Evolutionary conservation across 1,284 basidiomycete species (phyloP), one percentile per base, ranked within the genome.

Genomic region (Mycena sp.): DNA sequence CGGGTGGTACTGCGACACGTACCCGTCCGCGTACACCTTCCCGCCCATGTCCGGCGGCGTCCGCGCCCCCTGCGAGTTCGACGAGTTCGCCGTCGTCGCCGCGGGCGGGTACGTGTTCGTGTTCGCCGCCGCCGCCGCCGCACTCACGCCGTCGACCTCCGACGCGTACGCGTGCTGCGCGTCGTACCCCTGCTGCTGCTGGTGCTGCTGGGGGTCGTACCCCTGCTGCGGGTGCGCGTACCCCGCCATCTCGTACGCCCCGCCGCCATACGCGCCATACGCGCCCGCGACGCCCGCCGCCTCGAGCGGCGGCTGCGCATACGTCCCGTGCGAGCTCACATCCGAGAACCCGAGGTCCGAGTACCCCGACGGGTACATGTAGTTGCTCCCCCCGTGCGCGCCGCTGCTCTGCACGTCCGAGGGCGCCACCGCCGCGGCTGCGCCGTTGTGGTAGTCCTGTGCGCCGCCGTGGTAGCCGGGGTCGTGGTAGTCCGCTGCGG

Each of bases 251-350:
- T 66, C 64, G 17, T 65, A 65, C 25, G 66, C 68, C 46, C 46
- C 61, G 61, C 69, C 72, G 21, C 69, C 71, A 69, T 77, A 77
- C 35, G 73, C 75, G 57, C 72, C 78, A 64, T 63, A 21, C 55
- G 68, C 17, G 41, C 65, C 53, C 58, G 56, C 57, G 30, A 54
- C 59, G 52, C 56, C 29, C 10, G 57, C 45, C 61, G 67, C 53
- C 53, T 72, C 73, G 80, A 76, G 78, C 56, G 89, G 82, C 0
- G 83, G 82, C 69, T 89, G 84, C 9, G 73, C 78, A 67, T 80
- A 87, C 4, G 88, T 89, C 14, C 87, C 89, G 61, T 91, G 90
- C 7, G 77, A 79, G 38, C 81, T 83, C 23, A 82, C 81, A 55
- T 89, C 88, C 0, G 88, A 89, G 71, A 85, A 87, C 12, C 79